Evolutionary conservation across 202 grass and related monocot genomes (phyloP), one percentile per base, ranked within the genome.

Genomic region (Musa balbisiana): DNA sequence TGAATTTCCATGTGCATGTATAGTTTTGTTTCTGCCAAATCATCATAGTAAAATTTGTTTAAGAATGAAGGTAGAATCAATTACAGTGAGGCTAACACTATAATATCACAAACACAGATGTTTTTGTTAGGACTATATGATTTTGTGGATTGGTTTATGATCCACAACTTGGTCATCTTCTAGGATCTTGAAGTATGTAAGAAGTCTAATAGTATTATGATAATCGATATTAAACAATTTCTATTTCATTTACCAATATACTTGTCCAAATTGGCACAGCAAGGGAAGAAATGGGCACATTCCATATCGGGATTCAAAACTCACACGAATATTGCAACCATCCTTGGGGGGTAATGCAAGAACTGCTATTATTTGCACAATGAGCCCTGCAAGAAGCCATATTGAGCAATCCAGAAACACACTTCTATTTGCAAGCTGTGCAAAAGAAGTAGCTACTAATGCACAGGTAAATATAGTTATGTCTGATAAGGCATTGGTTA

Each of bases 301-400:
- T 84, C 91, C 95, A 23, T 98, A 94, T 79, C 74, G 95, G 79
- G 95, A 98, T 88, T 98, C 95, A 79, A 98, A 98, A 83, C 88
- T 98, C 53, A 98, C 95, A 76, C 85, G 91, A 2, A 98, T 98
- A 87, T 84, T 98, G 71, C 91, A 98, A 76, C 88, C 87, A 72
- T 93, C 88, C 43, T 75, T 98, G 20, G 95, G 95, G 50, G 95
- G 95, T 76, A 98, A 98, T 74, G 91, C 94, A 80, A 87, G 88
- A 69, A 97, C 93, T 79, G 90, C 93, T 17, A 97, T 97, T 82
- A 93, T 98, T 80, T 98, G 94, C 81, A 98, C 94, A 78, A 79
- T 98, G 88, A 89, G 91, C 54, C 95, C 95, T 67, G 95, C 89
- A 52, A 83, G 83, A 82, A 86, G 85, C 64, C 89, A 99, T 76